A percentile compares a stretch with the other conserved stretches of the same genome.
These are phyloP conservation scores for Mycosphaerella sp. DNA, from an alignment of 2,329 filamentous ascomycete species.

Conservation along the genomic window DNA sequence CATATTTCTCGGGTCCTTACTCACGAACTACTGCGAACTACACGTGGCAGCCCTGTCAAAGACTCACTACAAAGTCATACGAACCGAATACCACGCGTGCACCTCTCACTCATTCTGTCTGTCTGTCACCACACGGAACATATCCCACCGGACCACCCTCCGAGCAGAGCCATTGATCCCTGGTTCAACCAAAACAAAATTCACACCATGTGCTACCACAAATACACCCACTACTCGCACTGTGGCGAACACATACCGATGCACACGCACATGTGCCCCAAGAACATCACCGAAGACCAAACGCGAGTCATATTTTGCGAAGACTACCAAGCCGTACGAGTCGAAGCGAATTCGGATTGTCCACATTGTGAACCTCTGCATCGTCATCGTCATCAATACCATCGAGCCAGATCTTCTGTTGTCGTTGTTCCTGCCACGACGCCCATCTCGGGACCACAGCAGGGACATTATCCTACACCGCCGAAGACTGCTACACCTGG, in stretches of 20 bases:
- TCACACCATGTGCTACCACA: constrained; percentile 30
- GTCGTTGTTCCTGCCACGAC: constrained; percentile 1
- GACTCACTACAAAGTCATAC: background rate
- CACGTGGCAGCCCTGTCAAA: background rate
- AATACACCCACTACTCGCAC: constrained; percentile 31
- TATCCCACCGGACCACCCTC: constrained; percentile 1
- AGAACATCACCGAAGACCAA: constrained; percentile 28
- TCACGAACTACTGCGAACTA: background rate
- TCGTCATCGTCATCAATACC: background rate
- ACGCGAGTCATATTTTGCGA: constrained; percentile 32
- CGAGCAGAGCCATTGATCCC: background rate
- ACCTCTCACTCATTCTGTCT: background rate
- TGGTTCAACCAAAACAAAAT: too few relatives aligned
- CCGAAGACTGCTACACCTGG: constrained; percentile 22
- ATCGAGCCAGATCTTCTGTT: constrained; percentile 3
- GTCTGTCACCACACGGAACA: background rate
- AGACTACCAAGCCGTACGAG: constrained; percentile 26
- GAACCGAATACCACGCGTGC: too few relatives aligned
- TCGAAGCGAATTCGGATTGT: constrained; percentile 15
- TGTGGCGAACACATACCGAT: constrained; percentile 29
- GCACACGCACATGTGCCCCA: constrained; percentile 30
- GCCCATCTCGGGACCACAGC: background rate
- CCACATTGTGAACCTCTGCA: constrained; percentile 20
- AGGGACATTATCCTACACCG: constrained; percentile 21
- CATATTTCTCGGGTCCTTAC: background rate